Evolutionary conservation across 2,329 filamentous ascomycete genomes (phyloP).

Genomic region (Didymella segeticola): DNA sequence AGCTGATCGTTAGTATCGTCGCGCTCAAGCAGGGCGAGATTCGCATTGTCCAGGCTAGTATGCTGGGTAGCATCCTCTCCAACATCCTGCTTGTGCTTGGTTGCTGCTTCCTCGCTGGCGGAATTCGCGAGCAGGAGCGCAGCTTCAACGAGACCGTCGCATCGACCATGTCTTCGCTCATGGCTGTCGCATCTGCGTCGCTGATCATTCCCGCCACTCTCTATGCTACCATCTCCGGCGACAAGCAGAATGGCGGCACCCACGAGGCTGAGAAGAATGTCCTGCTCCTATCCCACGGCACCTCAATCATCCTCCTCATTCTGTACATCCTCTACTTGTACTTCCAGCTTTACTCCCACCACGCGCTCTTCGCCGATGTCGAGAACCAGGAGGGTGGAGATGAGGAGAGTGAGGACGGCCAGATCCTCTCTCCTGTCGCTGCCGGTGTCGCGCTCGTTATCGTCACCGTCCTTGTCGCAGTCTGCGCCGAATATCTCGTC

Average conservation of each 20-base stretch:
- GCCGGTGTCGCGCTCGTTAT: slow-evolving; percentile 56
- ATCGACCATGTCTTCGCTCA: slow-evolving; percentile 73
- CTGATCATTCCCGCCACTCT: slow-evolving; percentile 62
- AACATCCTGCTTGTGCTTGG: slow-evolving; percentile 81
- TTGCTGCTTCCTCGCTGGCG: slow-evolving; percentile 61
- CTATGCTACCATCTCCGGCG: slow-evolving; percentile 55
- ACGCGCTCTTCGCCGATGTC: slow-evolving; percentile 55
- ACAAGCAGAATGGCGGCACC: slow-evolving; percentile 44
- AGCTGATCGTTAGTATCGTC: slow-evolving; percentile 88
- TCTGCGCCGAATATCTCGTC: slow-evolving; percentile 63
- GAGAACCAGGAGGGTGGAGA: slow-evolving; percentile 42
- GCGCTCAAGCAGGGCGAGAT: slow-evolving; percentile 86
- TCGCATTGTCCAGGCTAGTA: slow-evolving; percentile 95
- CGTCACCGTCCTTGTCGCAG: slow-evolving; percentile 57
- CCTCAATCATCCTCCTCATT: slow-evolving; percentile 60
- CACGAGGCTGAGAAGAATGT: slow-evolving; percentile 54
- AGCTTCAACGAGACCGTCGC: slow-evolving; percentile 77
- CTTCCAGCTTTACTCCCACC: slow-evolving; percentile 62
- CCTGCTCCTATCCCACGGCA: slow-evolving; percentile 60
- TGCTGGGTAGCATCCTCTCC: slow-evolving; percentile 94
- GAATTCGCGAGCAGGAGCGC: slow-evolving; percentile 53
- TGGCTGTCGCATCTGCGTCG: slow-evolving; percentile 62
- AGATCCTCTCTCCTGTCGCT: slow-evolving; percentile 54
- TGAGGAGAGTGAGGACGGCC: slow-evolving; percentile 41
- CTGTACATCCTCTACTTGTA: slow-evolving; percentile 62